phyloP scores from a whole-genome alignment of 1,284 basidiomycete genomes.

The Xanthoconium separans region DNA sequence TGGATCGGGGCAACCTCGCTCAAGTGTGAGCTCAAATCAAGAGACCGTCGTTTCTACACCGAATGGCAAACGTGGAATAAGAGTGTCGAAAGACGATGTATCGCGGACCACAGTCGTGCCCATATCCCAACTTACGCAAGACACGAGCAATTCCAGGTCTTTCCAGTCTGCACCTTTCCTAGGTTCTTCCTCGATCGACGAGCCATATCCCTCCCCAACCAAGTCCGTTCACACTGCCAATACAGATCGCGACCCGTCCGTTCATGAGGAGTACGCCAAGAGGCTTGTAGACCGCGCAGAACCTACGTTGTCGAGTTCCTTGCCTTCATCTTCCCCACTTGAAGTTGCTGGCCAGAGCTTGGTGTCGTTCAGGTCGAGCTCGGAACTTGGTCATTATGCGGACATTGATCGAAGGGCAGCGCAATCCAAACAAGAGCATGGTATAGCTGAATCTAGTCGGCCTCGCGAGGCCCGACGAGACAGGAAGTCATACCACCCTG shows the following conservation, averaged over 20 bases:
- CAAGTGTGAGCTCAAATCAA: slow-evolving; percentile 55
- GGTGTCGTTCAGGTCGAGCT: slow-evolving; percentile 57
- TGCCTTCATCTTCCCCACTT: slow-evolving; percentile 49
- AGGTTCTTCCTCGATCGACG: slow-evolving; percentile 28
- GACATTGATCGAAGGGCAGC: slow-evolving; percentile 47
- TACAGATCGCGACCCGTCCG: slow-evolving; percentile 33
- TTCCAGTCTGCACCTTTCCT: slow-evolving; percentile 45
- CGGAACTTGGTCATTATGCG: slow-evolving; percentile 75
- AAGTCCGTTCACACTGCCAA: slow-evolving; percentile 47
- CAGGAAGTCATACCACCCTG: slow-evolving; percentile 57
- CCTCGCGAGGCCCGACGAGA: slow-evolving; percentile 46
- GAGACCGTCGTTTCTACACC: slow-evolving; percentile 36
- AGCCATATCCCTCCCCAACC: slow-evolving; percentile 50
- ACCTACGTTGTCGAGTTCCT: slow-evolving; percentile 56
- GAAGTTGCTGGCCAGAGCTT: slow-evolving; percentile 39
- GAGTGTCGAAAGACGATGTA: slow-evolving; percentile 65
- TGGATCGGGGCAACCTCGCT: slow-evolving; percentile 46
- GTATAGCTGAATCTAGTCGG: slow-evolving; percentile 53
- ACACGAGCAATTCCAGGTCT: slow-evolving; percentile 59
- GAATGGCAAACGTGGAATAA: slow-evolving; percentile 35
- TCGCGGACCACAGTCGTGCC: slow-evolving; percentile 58
- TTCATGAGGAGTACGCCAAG: slow-evolving; percentile 40
- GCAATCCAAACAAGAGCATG: slow-evolving; percentile 39
- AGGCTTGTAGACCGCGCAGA: slow-evolving; percentile 48
- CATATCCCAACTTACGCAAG: slow-evolving; percentile 55